These are phyloP conservation scores for Nissolia schottii DNA, from an alignment of 306 rosid genomes.

Conservation along the genomic window DNA sequence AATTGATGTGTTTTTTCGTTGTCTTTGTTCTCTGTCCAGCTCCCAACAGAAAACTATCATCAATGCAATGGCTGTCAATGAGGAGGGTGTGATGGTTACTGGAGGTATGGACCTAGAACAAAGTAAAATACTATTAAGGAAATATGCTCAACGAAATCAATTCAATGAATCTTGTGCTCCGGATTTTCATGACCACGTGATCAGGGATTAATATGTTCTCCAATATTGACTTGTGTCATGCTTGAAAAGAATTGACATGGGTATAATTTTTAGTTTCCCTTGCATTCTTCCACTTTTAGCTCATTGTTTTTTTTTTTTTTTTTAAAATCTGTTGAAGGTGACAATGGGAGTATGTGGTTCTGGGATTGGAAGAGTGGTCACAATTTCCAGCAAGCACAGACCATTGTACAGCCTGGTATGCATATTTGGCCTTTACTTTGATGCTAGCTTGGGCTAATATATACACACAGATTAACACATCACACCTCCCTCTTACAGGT, in stretches of 20 bases:
- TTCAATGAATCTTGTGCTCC: background rate
- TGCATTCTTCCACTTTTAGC: background rate
- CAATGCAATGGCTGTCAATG: constrained; percentile 95
- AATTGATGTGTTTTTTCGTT: constrained; percentile 10
- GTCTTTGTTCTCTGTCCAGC: constrained; percentile 37
- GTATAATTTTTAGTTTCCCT: background rate
- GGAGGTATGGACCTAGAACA: constrained; percentile 66
- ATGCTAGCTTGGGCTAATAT: background rate
- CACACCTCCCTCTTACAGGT: constrained; percentile 37
- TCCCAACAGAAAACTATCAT: constrained; percentile 97
- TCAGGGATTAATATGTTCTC: background rate
- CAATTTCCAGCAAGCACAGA: constrained; percentile 91
- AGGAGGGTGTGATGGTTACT: constrained; percentile 89
- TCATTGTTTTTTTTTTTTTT: background rate
- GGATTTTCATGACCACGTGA: background rate
- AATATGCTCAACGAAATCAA: background rate
- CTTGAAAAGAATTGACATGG: background rate
- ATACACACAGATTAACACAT: background rate
- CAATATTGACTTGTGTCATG: background rate
- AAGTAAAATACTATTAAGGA: background rate
- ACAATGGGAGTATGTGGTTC: constrained; percentile 97
- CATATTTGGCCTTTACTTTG: background rate
- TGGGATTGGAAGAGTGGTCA: constrained; percentile 99
- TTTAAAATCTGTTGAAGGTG: constrained; percentile 67
- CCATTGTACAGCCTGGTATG: constrained; percentile 94